Percentiles rank a stretch among this genome's conserved stretches.
These are phyloP conservation scores for Epichloe festucae DNA, from an alignment of 2,329 filamentous ascomycete genomes.

Conservation along the genomic window DNA sequence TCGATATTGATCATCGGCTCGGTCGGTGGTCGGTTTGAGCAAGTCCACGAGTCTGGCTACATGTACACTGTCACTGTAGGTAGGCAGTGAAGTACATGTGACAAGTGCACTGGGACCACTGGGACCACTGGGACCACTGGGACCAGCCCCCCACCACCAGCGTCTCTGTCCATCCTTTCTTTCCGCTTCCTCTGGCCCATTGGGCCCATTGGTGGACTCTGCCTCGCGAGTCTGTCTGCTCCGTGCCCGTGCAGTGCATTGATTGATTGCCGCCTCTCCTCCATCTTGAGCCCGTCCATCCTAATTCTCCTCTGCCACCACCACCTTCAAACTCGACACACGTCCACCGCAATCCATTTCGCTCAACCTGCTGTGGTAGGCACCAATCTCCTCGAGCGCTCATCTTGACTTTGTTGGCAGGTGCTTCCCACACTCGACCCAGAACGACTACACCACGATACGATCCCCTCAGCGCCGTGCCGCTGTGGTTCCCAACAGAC, in stretches of 20 bases:
- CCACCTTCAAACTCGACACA: neutral
- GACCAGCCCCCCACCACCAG: too few species aligned
- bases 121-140: too few species aligned
- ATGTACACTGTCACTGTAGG: too few species aligned
- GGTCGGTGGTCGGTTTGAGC: too few species aligned
- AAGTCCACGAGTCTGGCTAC: too few species aligned
- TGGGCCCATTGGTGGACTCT: neutral
- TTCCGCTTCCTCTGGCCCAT: neutral
- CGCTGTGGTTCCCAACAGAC: neutral
- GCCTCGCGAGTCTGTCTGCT: neutral
- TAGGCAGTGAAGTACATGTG: too few species aligned
- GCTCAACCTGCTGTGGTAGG: neutral
- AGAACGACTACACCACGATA: neutral
- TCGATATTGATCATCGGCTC: too few species aligned
- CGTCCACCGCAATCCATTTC: neutral
- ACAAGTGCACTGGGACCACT: too few species aligned
- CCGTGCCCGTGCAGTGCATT: neutral
- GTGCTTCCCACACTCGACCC: neutral
- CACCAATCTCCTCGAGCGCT: neutral
- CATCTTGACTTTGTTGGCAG: neutral
- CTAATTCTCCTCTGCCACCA: constrained; percentile 2
- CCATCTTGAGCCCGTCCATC: neutral
- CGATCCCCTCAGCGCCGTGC: neutral
- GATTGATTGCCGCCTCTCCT: constrained; percentile 1
- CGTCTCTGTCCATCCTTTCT: neutral